Conservation (phyloP, 139 green algal genomes). For the Tetratostichococcus sp. region DNA sequence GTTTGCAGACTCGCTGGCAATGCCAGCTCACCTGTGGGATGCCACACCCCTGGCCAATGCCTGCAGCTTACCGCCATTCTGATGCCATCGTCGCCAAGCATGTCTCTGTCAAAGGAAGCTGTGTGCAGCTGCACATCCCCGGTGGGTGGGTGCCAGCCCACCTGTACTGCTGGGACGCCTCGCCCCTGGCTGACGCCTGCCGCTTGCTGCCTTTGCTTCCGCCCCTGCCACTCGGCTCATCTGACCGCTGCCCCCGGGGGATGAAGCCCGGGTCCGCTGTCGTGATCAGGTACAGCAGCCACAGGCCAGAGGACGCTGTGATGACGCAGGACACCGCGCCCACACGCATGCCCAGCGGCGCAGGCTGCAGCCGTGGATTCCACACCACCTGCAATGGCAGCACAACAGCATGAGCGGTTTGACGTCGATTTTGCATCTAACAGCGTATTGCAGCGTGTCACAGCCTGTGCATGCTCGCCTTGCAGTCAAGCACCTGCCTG, state of each 20-base stretch:
- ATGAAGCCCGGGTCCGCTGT: conserved; percentile 76
- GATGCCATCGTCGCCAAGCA: no score
- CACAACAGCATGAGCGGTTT: neutral
- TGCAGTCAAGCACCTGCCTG: no score
- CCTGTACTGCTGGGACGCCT: conserved; percentile 14
- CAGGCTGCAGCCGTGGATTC: conserved; percentile 10
- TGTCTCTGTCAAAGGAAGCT: no score
- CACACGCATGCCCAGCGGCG: neutral
- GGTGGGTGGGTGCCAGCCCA: no score
- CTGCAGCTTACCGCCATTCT: no score
- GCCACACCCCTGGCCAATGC: no score
- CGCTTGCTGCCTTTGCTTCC: neutral
- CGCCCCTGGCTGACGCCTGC: neutral
- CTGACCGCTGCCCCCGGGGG: conserved; percentile 7
- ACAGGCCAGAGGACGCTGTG: conserved; percentile 43
- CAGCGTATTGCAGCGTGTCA: no score
- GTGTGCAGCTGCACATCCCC: no score
- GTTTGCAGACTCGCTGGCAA: no score
- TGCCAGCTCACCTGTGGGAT: no score
- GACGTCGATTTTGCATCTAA: no score
- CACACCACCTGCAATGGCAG: conserved; percentile 23
- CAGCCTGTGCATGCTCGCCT: no score
- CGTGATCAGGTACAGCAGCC: conserved; percentile 74
- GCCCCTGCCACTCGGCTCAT: neutral
- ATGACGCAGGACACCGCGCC: conserved; percentile 32